Conservation (phyloP, 2,329 filamentous ascomycete genomes). For the Botrytis byssoidea region DNA sequence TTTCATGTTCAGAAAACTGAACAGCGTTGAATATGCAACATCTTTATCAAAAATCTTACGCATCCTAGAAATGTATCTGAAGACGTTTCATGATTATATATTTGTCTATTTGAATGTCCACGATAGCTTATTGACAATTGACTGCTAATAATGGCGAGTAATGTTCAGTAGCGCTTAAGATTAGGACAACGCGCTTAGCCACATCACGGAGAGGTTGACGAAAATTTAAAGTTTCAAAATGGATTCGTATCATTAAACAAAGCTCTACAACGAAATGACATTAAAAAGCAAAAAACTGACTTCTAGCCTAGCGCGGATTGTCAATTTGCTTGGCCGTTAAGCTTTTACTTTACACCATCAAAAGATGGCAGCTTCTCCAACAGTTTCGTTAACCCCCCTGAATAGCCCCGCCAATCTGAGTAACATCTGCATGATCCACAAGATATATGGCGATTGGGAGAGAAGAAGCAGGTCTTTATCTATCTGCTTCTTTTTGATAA, state of each 20-base stretch:
- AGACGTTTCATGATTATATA: not conserved
- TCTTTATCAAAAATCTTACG: not conserved
- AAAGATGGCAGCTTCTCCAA: not conserved
- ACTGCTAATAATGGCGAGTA: not conserved
- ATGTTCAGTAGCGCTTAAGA: not conserved
- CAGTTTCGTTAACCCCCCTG: not conserved
- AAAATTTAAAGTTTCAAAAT: not conserved
- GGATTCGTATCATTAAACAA: not conserved
- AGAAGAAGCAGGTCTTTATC: not conserved
- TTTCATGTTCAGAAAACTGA: not conserved
- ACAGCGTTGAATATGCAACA: not conserved
- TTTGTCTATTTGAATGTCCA: not conserved
- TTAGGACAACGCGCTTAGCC: not conserved
- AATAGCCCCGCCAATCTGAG: not conserved
- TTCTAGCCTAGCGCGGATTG: not conserved
- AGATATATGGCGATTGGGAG: not conserved
- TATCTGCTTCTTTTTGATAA: not conserved
- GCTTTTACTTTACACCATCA: not conserved
- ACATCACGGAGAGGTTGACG: not conserved
- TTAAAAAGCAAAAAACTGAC: not conserved
- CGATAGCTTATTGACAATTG: not conserved
- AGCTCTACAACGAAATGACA: not conserved
- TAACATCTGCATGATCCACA: not conserved
- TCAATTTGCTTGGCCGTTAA: not conserved
- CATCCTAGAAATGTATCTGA: not conserved